Percentiles rank a stretch among this genome's conserved stretches.
Evolutionary conservation across 164 flowering plant species (phyloP).

Genomic region (Santalum album): DNA sequence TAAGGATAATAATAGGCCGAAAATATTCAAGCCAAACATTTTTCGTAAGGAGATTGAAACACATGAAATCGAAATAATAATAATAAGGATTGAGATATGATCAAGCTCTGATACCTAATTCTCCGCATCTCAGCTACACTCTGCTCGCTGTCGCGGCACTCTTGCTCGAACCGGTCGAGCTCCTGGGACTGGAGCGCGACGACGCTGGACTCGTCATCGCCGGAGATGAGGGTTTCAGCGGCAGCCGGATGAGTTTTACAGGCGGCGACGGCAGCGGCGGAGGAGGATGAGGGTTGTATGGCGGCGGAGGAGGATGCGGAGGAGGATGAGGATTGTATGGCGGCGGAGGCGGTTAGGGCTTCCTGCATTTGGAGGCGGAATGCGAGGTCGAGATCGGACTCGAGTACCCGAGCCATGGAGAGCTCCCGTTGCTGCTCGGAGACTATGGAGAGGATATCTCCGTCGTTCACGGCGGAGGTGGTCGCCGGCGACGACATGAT

Average conservation of each 20-base stretch:
- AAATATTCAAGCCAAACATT: no score
- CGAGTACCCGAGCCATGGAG: slow-evolving; percentile 21
- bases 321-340: slow-evolving; percentile 25
- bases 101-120: no score
- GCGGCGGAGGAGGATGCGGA: slow-evolving; percentile 9
- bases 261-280: no score
- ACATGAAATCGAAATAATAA: no score
- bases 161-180: slow-evolving; percentile 23
- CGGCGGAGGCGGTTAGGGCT: slow-evolving; percentile 44
- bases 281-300: neutral
- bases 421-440: slow-evolving; percentile 30
- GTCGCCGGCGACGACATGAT: neutral
- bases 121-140: slow-evolving; percentile 23
- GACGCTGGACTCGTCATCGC: slow-evolving; percentile 7
- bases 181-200: slow-evolving; percentile 26
- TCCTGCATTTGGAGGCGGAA: slow-evolving; percentile 55
- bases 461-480: neutral
- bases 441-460: neutral
- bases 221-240: slow-evolving; percentile 2
- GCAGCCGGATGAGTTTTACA: no score
- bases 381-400: slow-evolving; percentile 51
- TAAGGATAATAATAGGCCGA: no score
- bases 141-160: slow-evolving; percentile 22
- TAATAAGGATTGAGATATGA: no score
- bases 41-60: no score